These are phyloP conservation scores for Cyclanthera cordifolia DNA, from an alignment of 306 rosid species.

Conservation along the genomic window DNA sequence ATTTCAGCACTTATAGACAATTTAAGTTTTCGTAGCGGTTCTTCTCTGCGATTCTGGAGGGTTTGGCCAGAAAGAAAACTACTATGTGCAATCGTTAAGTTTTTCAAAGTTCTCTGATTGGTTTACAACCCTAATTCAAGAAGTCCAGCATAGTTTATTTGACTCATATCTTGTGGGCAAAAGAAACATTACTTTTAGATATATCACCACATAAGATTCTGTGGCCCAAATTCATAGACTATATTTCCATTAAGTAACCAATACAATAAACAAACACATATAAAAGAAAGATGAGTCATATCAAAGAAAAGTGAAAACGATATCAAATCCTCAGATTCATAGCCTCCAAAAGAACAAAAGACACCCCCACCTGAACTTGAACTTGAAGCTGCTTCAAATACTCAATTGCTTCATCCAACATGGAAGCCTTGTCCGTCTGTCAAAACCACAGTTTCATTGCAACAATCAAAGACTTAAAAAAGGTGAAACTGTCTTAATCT, in stretches of 20 bases:
- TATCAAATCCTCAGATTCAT: not conserved
- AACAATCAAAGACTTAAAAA: not conserved
- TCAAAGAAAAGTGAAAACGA: not conserved
- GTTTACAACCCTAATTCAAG: not conserved
- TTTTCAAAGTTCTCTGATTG: not conserved
- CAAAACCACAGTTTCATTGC: constrained; percentile 7
- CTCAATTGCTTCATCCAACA: constrained; percentile 89
- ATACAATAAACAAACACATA: not conserved
- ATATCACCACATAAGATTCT: constrained; percentile 1
- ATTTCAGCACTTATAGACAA: not conserved
- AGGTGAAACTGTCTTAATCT: not conserved
- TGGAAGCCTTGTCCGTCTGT: constrained; percentile 95
- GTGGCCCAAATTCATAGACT: not conserved
- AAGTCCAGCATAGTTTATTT: not conserved
- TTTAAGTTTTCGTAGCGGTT: not conserved
- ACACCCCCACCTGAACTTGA: constrained; percentile 59
- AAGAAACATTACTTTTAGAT: not conserved
- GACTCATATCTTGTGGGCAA: not conserved
- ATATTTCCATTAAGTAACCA: not conserved
- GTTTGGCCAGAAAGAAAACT: not conserved
- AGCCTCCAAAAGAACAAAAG: constrained; percentile 13
- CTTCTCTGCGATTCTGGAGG: not conserved
- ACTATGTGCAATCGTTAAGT: not conserved
- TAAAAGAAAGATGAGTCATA: constrained; percentile 2
- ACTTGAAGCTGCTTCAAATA: constrained; percentile 97